These are phyloP conservation scores for Larix kaempferi DNA, from an alignment of 75 land plant genomes.

Conservation along the genomic window DNA sequence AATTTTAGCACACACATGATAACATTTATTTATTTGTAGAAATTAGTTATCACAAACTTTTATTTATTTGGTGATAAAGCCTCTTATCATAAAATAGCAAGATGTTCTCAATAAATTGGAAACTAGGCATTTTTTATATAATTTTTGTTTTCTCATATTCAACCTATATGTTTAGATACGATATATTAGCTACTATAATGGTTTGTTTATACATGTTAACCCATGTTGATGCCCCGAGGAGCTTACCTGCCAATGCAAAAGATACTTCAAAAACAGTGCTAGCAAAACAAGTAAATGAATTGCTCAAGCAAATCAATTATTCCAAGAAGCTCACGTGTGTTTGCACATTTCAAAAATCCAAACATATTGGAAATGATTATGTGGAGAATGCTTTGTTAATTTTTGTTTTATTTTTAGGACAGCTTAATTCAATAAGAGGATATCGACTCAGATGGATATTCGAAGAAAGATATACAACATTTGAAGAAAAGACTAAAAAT, in stretches of 20 bases:
- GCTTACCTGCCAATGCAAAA: slow-evolving; percentile 41
- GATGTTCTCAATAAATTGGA: no score
- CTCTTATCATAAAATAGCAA: no score
- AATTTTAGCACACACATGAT: no score
- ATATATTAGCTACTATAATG: background rate
- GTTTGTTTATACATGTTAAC: background rate
- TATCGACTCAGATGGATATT: slow-evolving; percentile 8
- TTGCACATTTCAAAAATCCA: background rate
- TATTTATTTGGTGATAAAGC: no score
- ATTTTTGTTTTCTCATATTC: no score
- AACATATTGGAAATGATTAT: background rate
- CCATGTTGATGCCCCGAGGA: slow-evolving; percentile 25
- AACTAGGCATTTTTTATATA: no score
- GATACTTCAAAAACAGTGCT: slow-evolving; percentile 49
- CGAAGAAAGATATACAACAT: slow-evolving; percentile 19
- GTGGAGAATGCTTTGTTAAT: background rate
- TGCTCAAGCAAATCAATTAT: slow-evolving; percentile 61
- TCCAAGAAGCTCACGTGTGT: slow-evolving; percentile 51
- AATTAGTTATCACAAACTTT: no score
- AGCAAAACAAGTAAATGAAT: slow-evolving; percentile 34
- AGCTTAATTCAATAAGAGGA: slow-evolving; percentile 19
- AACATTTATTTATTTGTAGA: no score
- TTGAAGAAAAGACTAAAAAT: slow-evolving; percentile 16
- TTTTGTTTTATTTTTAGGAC: background rate
- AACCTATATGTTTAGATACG: no score